Conservation (phyloP, 768 basidiomycete species). For the Plicaturopsis crispa region DNA sequence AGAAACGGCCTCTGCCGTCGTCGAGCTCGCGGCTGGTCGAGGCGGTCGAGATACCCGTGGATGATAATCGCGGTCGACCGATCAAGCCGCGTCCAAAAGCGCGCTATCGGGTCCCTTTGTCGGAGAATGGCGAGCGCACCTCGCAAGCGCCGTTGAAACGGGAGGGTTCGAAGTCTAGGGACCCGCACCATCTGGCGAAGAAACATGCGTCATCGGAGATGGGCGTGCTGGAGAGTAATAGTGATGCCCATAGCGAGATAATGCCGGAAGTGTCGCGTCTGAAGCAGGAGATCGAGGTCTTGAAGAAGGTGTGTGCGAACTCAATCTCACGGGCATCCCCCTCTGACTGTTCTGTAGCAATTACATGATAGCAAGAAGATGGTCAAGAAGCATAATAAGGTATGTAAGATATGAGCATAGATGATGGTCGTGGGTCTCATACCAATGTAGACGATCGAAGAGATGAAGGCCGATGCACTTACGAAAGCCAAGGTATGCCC, state of each 20-base stretch:
- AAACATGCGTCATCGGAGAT: conserved; percentile 20
- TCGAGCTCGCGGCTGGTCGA: not conserved
- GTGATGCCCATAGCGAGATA: conserved; percentile 13
- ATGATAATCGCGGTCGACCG: conserved; percentile 17
- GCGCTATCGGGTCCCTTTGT: conserved; percentile 10
- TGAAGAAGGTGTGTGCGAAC: conserved; percentile 33
- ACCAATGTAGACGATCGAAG: conserved; percentile 42
- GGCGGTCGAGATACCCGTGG: not conserved
- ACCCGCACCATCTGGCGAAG: conserved; percentile 14
- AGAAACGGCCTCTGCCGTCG: not conserved
- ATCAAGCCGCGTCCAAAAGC: conserved; percentile 17
- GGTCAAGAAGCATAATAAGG: conserved; percentile 52
- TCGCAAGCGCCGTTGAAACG: conserved; percentile 10
- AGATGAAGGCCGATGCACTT: conserved; percentile 36
- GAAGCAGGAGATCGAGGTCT: conserved; percentile 47
- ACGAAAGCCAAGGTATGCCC: conserved; percentile 29
- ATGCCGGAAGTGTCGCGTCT: conserved; percentile 43
- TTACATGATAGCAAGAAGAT: conserved; percentile 39
- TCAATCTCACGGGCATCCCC: not conserved
- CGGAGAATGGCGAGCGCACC: conserved; percentile 11
- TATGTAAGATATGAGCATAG: conserved; percentile 13
- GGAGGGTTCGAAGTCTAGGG: conserved; percentile 30
- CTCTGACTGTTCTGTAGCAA: conserved; percentile 17
- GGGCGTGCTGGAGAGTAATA: conserved; percentile 17
- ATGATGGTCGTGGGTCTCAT: conserved; percentile 4